Conservation (phyloP, 2,329 filamentous ascomycete genomes). For the Rhynchosporium agropyri region DNA sequence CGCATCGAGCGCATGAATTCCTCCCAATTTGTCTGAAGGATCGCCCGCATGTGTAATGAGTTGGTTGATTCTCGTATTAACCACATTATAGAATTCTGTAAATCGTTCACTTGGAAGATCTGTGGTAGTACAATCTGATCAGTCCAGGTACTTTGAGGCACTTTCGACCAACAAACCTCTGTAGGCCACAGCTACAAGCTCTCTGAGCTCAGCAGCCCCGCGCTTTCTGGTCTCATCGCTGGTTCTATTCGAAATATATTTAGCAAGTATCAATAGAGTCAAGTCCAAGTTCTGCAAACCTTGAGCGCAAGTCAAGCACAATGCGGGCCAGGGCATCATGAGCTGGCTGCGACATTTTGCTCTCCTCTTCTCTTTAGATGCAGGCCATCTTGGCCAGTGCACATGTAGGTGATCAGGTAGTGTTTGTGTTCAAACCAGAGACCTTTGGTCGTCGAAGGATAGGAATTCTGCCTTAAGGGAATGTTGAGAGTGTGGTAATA, state of each 20-base stretch:
- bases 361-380: slow-evolving; percentile 29
- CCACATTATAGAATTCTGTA: slow-evolving; percentile 66
- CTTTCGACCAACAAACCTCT: slow-evolving; percentile 37
- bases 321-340: slow-evolving; percentile 41
- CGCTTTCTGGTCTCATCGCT: slow-evolving; percentile 42
- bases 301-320: slow-evolving; percentile 39
- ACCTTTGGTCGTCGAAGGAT: background rate
- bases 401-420: slow-evolving; percentile 22
- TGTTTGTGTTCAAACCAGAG: background rate
- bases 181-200: slow-evolving; percentile 41
- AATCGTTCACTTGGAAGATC: slow-evolving; percentile 85
- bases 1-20: slow-evolving; percentile 87
- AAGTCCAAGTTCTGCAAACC: slow-evolving; percentile 30
- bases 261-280: slow-evolving; percentile 16
- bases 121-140: slow-evolving; percentile 38
- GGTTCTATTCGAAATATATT: slow-evolving; percentile 28
- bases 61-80: slow-evolving; percentile 66
- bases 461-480: background rate
- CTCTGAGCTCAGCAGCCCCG: slow-evolving; percentile 41
- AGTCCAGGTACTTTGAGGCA: background rate
- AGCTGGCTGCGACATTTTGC: slow-evolving; percentile 41
- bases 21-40: slow-evolving; percentile 85
- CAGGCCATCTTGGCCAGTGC: slow-evolving; percentile 37
- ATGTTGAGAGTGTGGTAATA: slow-evolving; percentile 4
- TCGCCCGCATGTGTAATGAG: slow-evolving; percentile 86